phyloP scores from a whole-genome alignment of 1,284 basidiomycete genomes.

The Puccinia sorghi region DNA sequence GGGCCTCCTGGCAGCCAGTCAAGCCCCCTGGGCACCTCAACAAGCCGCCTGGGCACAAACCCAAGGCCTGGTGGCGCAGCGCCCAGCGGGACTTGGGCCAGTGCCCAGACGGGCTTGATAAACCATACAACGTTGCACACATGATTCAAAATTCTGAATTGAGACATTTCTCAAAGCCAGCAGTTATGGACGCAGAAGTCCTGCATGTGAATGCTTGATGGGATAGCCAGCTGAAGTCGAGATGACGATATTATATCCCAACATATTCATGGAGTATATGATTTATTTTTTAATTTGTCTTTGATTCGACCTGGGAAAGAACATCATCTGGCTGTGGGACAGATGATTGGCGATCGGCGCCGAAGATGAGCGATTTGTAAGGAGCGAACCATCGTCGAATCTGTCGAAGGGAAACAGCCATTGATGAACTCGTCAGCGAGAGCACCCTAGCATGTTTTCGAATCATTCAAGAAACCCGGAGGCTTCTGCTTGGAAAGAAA shows the following conservation, averaged over 20 bases:
- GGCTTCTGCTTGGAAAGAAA: too few species aligned
- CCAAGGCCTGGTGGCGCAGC: neutral
- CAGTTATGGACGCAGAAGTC: too few species aligned
- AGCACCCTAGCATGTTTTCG: neutral
- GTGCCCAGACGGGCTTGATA: too few species aligned
- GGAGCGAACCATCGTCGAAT: slow-evolving; percentile 43
- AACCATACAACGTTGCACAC: too few species aligned
- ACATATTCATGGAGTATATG: too few species aligned
- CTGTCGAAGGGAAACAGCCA: neutral
- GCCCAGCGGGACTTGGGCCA: too few species aligned
- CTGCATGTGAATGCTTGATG: too few species aligned
- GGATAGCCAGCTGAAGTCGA: too few species aligned
- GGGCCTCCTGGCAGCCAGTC: neutral
- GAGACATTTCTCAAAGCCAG: too few species aligned
- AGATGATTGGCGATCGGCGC: neutral
- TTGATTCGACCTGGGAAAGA: neutral
- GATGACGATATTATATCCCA: too few species aligned
- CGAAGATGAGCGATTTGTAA: slow-evolving; percentile 32
- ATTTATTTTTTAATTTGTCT: neutral
- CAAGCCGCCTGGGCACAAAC: slow-evolving; percentile 14
- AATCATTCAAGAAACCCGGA: neutral
- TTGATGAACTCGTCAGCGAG: neutral
- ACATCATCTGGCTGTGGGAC: neutral
- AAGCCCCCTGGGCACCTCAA: neutral
- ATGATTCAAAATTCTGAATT: too few species aligned